phyloP scores from a whole-genome alignment of 2,329 filamentous ascomycete species.

The Fusarium sp. region DNA sequence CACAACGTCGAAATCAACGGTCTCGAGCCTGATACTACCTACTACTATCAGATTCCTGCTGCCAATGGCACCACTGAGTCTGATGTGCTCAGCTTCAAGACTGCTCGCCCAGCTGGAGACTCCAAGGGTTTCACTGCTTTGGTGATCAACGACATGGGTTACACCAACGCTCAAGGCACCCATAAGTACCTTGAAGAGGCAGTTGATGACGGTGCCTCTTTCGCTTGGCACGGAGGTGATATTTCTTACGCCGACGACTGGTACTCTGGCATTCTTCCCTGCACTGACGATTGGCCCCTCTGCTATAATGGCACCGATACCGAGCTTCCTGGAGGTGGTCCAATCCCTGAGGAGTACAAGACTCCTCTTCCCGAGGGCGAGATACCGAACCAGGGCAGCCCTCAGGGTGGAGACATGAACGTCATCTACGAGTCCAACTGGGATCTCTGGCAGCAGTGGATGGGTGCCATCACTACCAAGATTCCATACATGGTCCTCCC shows the following conservation, averaged over 20 bases:
- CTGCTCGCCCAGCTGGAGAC: constrained; percentile 58
- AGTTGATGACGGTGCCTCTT: constrained; percentile 58
- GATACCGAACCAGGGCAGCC: constrained; percentile 57
- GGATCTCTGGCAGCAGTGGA: constrained; percentile 65
- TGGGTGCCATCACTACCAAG: constrained; percentile 54
- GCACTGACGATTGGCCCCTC: constrained; percentile 59
- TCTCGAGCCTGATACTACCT: constrained; percentile 57
- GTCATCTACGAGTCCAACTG: constrained; percentile 63
- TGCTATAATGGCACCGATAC: constrained; percentile 64
- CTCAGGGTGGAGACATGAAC: constrained; percentile 61
- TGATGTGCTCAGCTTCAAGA: constrained; percentile 59
- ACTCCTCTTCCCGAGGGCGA: constrained; percentile 59
- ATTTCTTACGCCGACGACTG: constrained; percentile 64
- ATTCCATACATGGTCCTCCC: constrained; percentile 63
- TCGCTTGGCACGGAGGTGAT: constrained; percentile 66
- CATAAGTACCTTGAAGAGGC: constrained; percentile 56
- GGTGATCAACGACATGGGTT: constrained; percentile 65
- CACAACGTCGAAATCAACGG: constrained; percentile 60
- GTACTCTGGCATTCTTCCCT: constrained; percentile 63
- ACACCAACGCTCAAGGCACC: constrained; percentile 63
- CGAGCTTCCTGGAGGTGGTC: constrained; percentile 51
- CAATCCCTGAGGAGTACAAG: constrained; percentile 54
- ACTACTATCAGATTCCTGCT: constrained; percentile 63
- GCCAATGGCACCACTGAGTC: constrained; percentile 63
- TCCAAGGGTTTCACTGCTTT: constrained; percentile 56